Evolutionary conservation across 1,139 yeast genomes (phyloP), one percentile per base, ranked within the genome.

Genomic region (Nakaseomyces nivariensis): DNA sequence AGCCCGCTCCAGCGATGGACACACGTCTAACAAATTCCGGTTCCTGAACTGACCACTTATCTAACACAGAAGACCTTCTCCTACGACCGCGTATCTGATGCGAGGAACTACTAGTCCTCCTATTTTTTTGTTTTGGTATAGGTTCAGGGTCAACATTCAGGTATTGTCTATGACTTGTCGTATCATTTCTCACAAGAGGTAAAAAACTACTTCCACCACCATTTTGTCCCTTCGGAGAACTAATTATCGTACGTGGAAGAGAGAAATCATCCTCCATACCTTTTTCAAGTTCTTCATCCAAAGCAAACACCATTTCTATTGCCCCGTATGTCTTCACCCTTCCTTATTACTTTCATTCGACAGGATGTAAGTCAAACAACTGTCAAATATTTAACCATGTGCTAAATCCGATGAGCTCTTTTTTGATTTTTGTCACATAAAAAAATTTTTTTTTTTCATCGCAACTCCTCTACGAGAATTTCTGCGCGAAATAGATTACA

Each of bases 61-160:
- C 61, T 37, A 62, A 52, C 1, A 58, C 56, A 3, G 69, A 66
- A 1, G 68, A 64, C 47, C 62, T 56, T 45, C 68, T 57, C 48
- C 67, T 59, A 4, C 53, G 47, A 44, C 44, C 44, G 8, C 44
- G 33, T 33, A 46, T 22, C 25, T 24, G 36, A 11, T 37, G 48
- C 8, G 33, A 29, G 6, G 44, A 41, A 10, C 34, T 41, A 11
- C 44, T 41, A 8, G 37, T 38, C n/a, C 42, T 33, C 11, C 38
- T 13, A n/a, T 22, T n/a, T 13, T 41, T 41, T 17, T 29, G 32
- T 13, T 25, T 27, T 8, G 48, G 48, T n/a, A 46, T 46, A 26
- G 43, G 37, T 9, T 37, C 43, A n/a, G 48, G 31, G 4, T 38
- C 43, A 13, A 46, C 48, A 25, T n/a, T 36, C 43, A 46, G 37